Base-by-base conservation (phyloP, 2,329 filamentous ascomycete genomes). In the Emergomyces orientalis region DNA sequence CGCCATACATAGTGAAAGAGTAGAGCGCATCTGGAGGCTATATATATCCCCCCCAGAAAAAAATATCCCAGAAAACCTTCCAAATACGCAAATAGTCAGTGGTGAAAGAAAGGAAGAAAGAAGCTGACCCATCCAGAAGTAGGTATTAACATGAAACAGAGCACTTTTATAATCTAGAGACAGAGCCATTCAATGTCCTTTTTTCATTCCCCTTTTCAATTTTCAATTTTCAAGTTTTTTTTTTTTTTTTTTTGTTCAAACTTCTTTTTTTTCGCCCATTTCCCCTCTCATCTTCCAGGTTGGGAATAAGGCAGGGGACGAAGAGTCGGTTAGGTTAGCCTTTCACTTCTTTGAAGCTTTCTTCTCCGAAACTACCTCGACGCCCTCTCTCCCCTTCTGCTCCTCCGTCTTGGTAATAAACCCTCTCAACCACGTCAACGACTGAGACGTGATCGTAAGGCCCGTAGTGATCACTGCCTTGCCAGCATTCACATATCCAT, bases 401-500 rank as follows among this genome's bases (percentile, higher is more conserved):
- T 62, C 47, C 55, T 57, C 25, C 41, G 41, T 17, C 14, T 41
- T 27, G 13, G 45, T 47, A 39, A 57, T 41, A 17, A 9, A 47
- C 30, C 37, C 39, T 30, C 32, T 39, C n/a, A 88, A 69, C 80
- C 83, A 88, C 62, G 76, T 77, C 61, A 89, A 74, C 1, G 85
- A 82, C 75, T 90, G 87, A 67, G 81, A 82, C 60, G 84, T 84
- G 58, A 91, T 80, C 54, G 89, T 81, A 56, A 91, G 78, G 39
- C 83, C 82, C 14, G 88, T 89, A 60, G 82, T 84, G 66, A 91
- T 78, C 13, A 85, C 77, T 11, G 89, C 89, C 80, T 89, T 90
- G 70, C 86, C 84, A 63, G 83, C 82, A 3, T 85, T 83, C n/a
- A 90, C 78, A 45, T 88, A 72, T 52, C 86, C 85, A 37, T 87